Evolutionary conservation across 495 filamentous ascomycete species (phyloP), one percentile per base, ranked within the genome.

Genomic region (Aspergillus bertholletiae): DNA sequence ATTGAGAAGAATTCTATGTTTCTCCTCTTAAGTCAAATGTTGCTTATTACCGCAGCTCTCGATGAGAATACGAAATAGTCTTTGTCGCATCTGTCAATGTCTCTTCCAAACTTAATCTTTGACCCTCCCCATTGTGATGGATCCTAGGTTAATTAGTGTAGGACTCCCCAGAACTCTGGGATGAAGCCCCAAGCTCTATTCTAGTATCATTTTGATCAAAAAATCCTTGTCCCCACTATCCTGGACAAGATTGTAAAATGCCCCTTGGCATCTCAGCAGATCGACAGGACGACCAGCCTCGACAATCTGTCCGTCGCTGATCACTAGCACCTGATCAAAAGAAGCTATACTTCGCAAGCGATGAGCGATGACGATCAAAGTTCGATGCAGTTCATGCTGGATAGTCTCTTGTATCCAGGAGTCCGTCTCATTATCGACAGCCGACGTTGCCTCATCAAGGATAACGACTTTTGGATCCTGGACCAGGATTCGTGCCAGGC

Each of bases 341-440:
- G 44, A 46, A 1, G 44, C 21, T 1, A 46, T 46, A 32, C 45
- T 62, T 51, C n/a, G 44, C 48, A 30, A 17, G 30, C 46, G 54
- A 53, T 41, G 50, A 60, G n/a, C 40, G 27, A 46, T 23, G 6
- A 46, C 44, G 15, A 46, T 46, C 44, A 46, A 27, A 1, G 44
- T 46, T 11, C 44, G 21, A 23, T n/a, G 7, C 7, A 46, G 27
- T 23, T 46, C 21, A 27, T 17, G 24, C 22, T 23, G 44, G 7
- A 46, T 46, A 2, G 44, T 46, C 6, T 46, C 44, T 27, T 46
- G 44, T 3, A 46, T 46, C 44, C 18, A 27, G 9, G 5, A 32
- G 67, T 92, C 88, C 0, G 85, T 89, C 12, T 77, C 75, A 79
- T 85, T 86, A 65, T 91, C 88, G 2, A 91, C 85, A 2, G 88